phyloP scores from a whole-genome alignment of 177 flowering plant species.

The Vitis hybrid region DNA sequence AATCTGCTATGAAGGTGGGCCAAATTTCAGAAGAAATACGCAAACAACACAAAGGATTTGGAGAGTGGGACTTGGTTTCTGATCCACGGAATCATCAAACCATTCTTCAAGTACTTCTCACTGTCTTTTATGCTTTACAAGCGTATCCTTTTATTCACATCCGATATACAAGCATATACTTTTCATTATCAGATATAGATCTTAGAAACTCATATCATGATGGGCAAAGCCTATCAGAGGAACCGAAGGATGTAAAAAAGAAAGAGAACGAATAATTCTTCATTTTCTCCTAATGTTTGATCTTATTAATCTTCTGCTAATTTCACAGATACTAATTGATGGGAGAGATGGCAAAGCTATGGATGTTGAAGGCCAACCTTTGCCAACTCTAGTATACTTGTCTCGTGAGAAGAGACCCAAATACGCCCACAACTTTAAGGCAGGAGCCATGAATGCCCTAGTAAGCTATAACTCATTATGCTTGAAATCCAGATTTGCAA shows the following conservation, averaged over 20 bases:
- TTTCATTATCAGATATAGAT: too few species aligned
- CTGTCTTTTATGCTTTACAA: too few species aligned
- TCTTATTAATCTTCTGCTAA: too few species aligned
- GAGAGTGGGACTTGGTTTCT: conserved; percentile 19
- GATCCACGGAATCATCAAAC: conserved; percentile 21
- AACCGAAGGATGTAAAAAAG: too few species aligned
- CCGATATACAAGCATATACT: too few species aligned
- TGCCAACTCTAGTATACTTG: conserved; percentile 64
- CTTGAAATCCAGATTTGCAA: neutral
- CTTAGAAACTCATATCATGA: too few species aligned
- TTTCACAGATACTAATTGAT: conserved; percentile 42
- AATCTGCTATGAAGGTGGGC: conserved; percentile 15
- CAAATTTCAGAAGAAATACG: conserved; percentile 21
- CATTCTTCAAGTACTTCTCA: conserved; percentile 25
- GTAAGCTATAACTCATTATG: conserved; percentile 21
- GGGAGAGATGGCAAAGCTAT: conserved; percentile 33
- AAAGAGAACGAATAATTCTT: too few species aligned
- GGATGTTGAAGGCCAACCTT: conserved; percentile 35
- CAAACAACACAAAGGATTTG: conserved; percentile 8
- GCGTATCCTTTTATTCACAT: too few species aligned
- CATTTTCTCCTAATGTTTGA: too few species aligned
- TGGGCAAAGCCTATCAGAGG: too few species aligned
- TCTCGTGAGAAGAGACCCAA: conserved; percentile 60
- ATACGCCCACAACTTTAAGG: conserved; percentile 55
- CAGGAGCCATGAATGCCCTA: conserved; percentile 65